Evolutionary conservation across 2,329 filamentous ascomycete genomes (phyloP).

Genomic region (Beauveria sp.): DNA sequence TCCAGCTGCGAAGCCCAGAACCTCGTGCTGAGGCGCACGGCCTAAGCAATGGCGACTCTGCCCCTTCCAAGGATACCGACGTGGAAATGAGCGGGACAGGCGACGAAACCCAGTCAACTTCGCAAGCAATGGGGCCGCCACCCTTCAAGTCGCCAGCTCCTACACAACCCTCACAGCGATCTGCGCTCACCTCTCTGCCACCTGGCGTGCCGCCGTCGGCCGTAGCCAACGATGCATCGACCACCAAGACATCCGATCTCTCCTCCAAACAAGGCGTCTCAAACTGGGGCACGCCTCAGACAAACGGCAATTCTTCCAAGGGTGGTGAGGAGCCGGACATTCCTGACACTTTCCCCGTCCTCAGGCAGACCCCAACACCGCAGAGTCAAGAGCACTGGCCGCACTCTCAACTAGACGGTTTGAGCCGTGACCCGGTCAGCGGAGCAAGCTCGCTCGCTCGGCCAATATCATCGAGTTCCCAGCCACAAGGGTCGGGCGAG

Average conservation of each 20-base stretch:
- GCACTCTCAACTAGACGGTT: constrained; percentile 49
- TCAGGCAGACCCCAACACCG: constrained; percentile 33
- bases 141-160: constrained; percentile 32
- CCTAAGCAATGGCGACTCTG: constrained; percentile 50
- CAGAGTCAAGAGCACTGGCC: constrained; percentile 48
- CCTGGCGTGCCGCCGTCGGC: constrained; percentile 51
- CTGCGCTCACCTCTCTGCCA: constrained; percentile 50
- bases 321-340: constrained; percentile 32
- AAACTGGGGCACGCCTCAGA: constrained; percentile 62
- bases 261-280: constrained; percentile 53
- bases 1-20: constrained; percentile 51
- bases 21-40: constrained; percentile 22
- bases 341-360: constrained; percentile 43
- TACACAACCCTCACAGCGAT: constrained; percentile 58
- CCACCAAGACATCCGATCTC: constrained; percentile 79
- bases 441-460: constrained; percentile 24
- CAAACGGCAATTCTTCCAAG: constrained; percentile 46
- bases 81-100: constrained; percentile 54
- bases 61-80: constrained; percentile 43
- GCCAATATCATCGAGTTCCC: constrained; percentile 32
- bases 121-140: constrained; percentile 45
- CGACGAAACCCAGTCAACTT: constrained; percentile 38
- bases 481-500: constrained; percentile 9
- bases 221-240: constrained; percentile 76
- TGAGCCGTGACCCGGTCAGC: constrained; percentile 30